A percentile compares a stretch with the other conserved stretches of the same genome.
Conservation (phyloP, 2,329 filamentous ascomycete genomes). For the Drechslerella stenobrocha region DNA sequence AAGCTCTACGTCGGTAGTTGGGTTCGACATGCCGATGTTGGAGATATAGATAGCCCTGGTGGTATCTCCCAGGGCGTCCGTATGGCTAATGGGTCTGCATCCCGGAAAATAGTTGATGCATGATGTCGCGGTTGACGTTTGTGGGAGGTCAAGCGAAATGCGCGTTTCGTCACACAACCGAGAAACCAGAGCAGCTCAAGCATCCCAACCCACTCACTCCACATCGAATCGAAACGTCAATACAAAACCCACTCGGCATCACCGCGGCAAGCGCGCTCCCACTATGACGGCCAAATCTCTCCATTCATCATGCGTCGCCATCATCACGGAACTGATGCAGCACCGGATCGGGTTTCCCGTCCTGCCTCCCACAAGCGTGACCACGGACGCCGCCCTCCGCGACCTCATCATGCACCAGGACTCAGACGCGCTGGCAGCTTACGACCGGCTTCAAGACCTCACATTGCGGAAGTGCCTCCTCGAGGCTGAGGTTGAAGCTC, state of each 20-base stretch:
- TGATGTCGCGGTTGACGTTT: slow-evolving; percentile 5
- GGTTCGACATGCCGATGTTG: slow-evolving; percentile 61
- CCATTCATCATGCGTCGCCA: slow-evolving; percentile 28
- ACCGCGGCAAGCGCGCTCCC: neutral
- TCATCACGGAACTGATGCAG: slow-evolving; percentile 28
- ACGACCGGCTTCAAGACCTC: slow-evolving; percentile 37
- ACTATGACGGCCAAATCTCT: slow-evolving; percentile 27
- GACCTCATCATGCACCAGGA: slow-evolving; percentile 31
- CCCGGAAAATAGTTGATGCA: neutral
- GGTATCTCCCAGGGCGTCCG: slow-evolving; percentile 7
- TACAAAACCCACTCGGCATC: too few species aligned
- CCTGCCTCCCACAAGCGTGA: slow-evolving; percentile 27
- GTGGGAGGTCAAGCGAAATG: neutral
- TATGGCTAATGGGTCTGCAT: slow-evolving; percentile 20
- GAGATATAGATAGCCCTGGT: slow-evolving; percentile 8
- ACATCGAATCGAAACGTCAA: too few species aligned
- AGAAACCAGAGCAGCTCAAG: slow-evolving; percentile 8
- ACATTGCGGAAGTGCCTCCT: slow-evolving; percentile 24
- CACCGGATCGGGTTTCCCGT: slow-evolving; percentile 42
- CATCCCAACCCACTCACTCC: too few species aligned
- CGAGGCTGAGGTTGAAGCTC: slow-evolving; percentile 36
- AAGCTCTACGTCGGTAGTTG: slow-evolving; percentile 60
- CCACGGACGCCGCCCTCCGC: slow-evolving; percentile 22
- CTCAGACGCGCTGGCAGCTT: slow-evolving; percentile 7
- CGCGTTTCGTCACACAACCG: slow-evolving; percentile 13